A percentile compares a stretch with the other conserved stretches of the same genome.
Evolutionary conservation across 2,329 filamentous ascomycete genomes (phyloP).

Genomic region (Diaporthe vaccinii): DNA sequence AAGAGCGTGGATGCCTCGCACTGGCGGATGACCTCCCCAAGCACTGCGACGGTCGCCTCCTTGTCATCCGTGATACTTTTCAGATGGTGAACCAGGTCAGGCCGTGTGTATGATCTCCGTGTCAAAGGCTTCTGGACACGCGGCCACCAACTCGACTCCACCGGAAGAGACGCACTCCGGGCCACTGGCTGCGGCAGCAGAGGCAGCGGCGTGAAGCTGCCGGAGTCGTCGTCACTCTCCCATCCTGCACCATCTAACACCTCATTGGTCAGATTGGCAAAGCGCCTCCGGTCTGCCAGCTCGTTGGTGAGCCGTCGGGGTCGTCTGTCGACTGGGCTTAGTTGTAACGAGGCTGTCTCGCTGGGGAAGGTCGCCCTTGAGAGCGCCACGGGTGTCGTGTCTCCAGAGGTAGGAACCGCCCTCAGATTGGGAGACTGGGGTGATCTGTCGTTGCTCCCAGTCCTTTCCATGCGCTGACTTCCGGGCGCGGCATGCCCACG

Average conservation of each 20-base stretch:
- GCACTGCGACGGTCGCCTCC: conserved; percentile 44
- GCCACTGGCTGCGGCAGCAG: not conserved
- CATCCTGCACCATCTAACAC: conserved; percentile 15
- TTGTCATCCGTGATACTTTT: conserved; percentile 21
- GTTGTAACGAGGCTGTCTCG: conserved; percentile 12
- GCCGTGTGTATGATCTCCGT: conserved; percentile 15
- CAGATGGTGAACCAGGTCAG: conserved; percentile 35
- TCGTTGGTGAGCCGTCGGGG: conserved; percentile 34
- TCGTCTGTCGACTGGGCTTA: conserved; percentile 17
- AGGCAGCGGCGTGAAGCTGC: conserved; percentile 36
- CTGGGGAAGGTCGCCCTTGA: conserved; percentile 14
- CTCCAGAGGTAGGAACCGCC: not conserved
- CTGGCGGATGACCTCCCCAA: conserved; percentile 52
- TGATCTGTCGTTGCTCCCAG: conserved; percentile 31
- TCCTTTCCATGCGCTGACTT: conserved; percentile 32
- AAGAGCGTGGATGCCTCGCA: conserved; percentile 51
- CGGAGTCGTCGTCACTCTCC: conserved; percentile 24
- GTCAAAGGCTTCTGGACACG: conserved; percentile 29
- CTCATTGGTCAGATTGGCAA: conserved; percentile 18
- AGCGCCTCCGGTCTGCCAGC: conserved; percentile 21
- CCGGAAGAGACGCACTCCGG: not conserved
- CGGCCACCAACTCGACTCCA: conserved; percentile 16
- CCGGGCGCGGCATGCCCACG: not conserved
- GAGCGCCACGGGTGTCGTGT: conserved; percentile 7
- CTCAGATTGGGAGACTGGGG: conserved; percentile 12